These are phyloP conservation scores for Aspergillus quadricinctus DNA, from an alignment of 2,329 filamentous ascomycete genomes.

Conservation along the genomic window DNA sequence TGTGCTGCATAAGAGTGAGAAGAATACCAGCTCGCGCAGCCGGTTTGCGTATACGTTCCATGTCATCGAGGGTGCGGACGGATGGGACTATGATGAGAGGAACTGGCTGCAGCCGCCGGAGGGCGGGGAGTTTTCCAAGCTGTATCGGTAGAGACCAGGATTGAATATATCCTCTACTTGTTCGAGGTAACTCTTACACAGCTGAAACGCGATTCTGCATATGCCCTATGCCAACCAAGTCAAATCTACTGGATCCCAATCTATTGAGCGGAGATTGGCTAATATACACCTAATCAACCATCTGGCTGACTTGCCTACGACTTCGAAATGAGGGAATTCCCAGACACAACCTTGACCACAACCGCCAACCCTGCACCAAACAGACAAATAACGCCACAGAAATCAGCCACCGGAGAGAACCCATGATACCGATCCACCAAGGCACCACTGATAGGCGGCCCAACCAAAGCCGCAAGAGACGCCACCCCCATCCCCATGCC, in stretches of 20 bases:
- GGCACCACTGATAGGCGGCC: slow-evolving; percentile 5
- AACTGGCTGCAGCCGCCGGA: slow-evolving; percentile 92
- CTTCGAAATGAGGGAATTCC: background rate
- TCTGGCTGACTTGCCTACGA: background rate
- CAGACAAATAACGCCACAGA: background rate
- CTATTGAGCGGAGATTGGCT: background rate
- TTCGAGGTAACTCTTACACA: no score
- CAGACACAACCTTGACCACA: background rate
- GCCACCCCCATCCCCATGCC: slow-evolving; percentile 16
- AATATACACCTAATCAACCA: background rate
- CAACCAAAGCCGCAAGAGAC: slow-evolving; percentile 3
- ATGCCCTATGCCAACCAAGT: no score
- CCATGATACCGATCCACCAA: slow-evolving; percentile 2
- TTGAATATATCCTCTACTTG: background rate
- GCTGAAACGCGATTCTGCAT: no score
- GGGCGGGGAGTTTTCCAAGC: slow-evolving; percentile 69
- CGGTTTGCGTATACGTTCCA: slow-evolving; percentile 98
- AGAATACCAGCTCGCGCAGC: slow-evolving; percentile 78
- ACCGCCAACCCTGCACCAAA: background rate
- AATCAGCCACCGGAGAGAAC: background rate
- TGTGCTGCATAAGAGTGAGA: slow-evolving; percentile 91
- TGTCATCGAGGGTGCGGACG: slow-evolving; percentile 76
- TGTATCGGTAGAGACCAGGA: slow-evolving; percentile 38
- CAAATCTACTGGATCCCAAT: no score
- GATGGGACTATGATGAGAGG: slow-evolving; percentile 66